These are phyloP conservation scores for Carex pumila DNA, from an alignment of 176 grass and related monocot species.

Conservation along the genomic window DNA sequence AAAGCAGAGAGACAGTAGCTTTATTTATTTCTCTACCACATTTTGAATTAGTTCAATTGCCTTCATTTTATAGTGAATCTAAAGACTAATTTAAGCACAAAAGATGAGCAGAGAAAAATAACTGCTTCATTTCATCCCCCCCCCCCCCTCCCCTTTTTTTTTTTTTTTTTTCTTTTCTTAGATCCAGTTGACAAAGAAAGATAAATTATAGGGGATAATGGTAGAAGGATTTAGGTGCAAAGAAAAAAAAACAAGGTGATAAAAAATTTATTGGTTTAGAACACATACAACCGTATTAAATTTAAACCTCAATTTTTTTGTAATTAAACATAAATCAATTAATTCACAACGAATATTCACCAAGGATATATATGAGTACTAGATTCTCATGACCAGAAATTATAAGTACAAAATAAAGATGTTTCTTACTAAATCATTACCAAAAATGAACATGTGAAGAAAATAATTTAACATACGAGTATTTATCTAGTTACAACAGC, in stretches of 20 bases:
- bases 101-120: not conserved
- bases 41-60: not conserved
- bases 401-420: not conserved
- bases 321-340: too few relatives aligned
- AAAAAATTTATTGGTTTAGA: not conserved
- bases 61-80: not conserved
- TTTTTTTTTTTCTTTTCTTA: not conserved
- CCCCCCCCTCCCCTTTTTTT: too few relatives aligned
- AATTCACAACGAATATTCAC: too few relatives aligned
- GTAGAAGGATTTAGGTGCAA: not conserved
- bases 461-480: not conserved
- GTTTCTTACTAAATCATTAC: not conserved
- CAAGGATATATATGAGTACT: too few relatives aligned
- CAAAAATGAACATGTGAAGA: not conserved
- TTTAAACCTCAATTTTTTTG: too few relatives aligned
- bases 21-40: slow-evolving; percentile 3
- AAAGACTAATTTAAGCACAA: slow-evolving; percentile 3
- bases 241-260: not conserved
- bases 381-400: too few relatives aligned
- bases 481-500: not conserved
- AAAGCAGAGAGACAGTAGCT: not conserved
- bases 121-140: not conserved
- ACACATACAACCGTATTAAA: not conserved
- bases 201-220: not conserved
- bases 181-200: not conserved